Evolutionary conservation across 805 yeast species (phyloP).

Genomic region (Schwanniomyces vanrijiae): DNA sequence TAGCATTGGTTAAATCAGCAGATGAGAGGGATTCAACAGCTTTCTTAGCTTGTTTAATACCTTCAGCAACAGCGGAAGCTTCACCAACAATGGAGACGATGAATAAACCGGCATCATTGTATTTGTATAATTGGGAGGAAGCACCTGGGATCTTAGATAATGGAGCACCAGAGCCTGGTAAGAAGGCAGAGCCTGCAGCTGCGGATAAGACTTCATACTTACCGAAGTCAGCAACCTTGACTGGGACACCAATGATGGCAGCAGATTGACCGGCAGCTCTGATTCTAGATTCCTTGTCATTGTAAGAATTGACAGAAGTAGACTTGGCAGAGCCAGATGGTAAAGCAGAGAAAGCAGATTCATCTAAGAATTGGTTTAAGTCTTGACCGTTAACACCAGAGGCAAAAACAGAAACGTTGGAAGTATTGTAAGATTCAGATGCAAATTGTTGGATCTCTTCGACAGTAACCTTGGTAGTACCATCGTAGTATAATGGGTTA

Average conservation of each 20-base stretch:
- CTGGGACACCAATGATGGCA: constrained; percentile 82
- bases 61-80: constrained; percentile 57
- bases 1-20: constrained; percentile 58
- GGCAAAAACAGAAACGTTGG: constrained; percentile 70
- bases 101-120: constrained; percentile 81
- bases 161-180: constrained; percentile 56
- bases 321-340: constrained; percentile 56
- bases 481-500: constrained; percentile 74
- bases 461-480: constrained; percentile 51
- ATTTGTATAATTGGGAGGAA: constrained; percentile 56
- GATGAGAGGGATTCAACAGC: constrained; percentile 29
- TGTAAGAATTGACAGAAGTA: constrained; percentile 43
- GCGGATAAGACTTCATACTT: constrained; percentile 70
- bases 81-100: constrained; percentile 64
- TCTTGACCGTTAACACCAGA: constrained; percentile 74
- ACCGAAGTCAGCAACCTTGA: constrained; percentile 60
- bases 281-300: constrained; percentile 69
- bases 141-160: constrained; percentile 49
- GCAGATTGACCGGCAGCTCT: constrained; percentile 65
- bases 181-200: constrained; percentile 57
- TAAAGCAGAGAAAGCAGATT: constrained; percentile 63
- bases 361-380: constrained; percentile 63
- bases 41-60: constrained; percentile 60
- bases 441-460: constrained; percentile 72
- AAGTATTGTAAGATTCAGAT: constrained; percentile 61